Percentiles rank a stretch among this genome's conserved stretches.
Conservation (phyloP, 345 rosid genomes). For the Syzygium aromaticum region DNA sequence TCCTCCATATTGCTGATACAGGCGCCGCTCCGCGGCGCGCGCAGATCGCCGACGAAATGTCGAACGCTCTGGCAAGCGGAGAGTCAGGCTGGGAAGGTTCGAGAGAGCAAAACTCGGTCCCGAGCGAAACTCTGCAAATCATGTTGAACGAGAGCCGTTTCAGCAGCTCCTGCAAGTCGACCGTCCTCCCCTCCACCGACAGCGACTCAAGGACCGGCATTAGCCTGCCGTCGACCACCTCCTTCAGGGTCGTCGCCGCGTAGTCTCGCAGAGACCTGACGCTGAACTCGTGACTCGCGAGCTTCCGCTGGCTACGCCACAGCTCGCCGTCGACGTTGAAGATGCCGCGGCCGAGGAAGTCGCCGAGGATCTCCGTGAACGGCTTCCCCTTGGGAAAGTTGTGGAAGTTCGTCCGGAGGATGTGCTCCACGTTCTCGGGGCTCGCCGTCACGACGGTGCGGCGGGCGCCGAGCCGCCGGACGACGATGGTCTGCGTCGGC, state of each 20-base stretch:
- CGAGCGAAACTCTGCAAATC: conserved; percentile 42
- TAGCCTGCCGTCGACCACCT: conserved; percentile 33
- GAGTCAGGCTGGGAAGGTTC: conserved; percentile 21
- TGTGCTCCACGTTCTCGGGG: conserved; percentile 64
- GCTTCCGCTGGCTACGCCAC: conserved; percentile 55
- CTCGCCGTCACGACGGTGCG: conserved; percentile 75
- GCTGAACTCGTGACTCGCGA: conserved; percentile 39
- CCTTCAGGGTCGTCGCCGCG: conserved; percentile 17
- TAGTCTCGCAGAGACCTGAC: conserved; percentile 28
- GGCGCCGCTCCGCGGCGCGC: conserved; percentile 51
- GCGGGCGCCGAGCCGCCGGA: conserved; percentile 48
- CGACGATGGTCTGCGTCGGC: conserved; percentile 43
- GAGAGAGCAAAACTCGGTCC: conserved; percentile 33
- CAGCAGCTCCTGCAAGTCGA: conserved; percentile 54
- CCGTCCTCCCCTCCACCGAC: conserved; percentile 5
- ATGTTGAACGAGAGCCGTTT: conserved; percentile 41
- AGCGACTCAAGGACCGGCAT: conserved; percentile 37
- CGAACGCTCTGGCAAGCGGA: conserved; percentile 35
- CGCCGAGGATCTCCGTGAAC: conserved; percentile 75
- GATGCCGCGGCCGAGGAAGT: conserved; percentile 71
- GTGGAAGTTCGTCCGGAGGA: conserved; percentile 69
- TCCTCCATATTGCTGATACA: conserved; percentile 45
- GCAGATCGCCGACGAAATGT: conserved; percentile 41
- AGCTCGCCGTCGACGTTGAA: conserved; percentile 60
- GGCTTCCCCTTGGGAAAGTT: conserved; percentile 90